Base-by-base conservation (phyloP, 306 rosid genomes). In the Dalbergia oliveri region DNA sequence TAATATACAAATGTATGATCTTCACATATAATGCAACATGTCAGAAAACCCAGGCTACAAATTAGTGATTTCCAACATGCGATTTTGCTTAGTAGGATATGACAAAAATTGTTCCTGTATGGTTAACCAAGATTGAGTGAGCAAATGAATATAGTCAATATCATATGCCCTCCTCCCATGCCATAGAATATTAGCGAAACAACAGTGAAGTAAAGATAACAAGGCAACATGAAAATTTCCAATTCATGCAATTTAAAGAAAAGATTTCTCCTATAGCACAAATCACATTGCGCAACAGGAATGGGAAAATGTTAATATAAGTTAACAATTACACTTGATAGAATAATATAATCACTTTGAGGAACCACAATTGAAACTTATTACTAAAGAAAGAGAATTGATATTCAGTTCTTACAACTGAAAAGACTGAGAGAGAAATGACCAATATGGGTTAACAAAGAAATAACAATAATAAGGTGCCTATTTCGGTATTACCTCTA, bases 41-140 rank as follows among this genome's bases (percentile, higher is more conserved):
- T 60, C 26, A 76, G 15, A 68, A 18, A 82, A 62, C 45, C 65
- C 78, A 69, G 43, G 15, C 34, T 57, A 60, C 53, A 82, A 76
- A 54, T 69, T 33, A 37, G 34, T 53, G 19, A 72, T 72, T 56
- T 54, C 59, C 54, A 72, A 66, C 13, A 83, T 71, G 49, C 21
- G 57, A 39, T 64, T 65, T 47, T 67, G 72, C 13, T 53, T 34
- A 37, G 37, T 18, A 6, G 14, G 58, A 41, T 53, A 59, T 35
- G 67, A 41, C n/a, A 11, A 71, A 56, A 53, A 31, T 44, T 34
- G 62, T 13, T 47, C 53, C 14, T 11, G n/a, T 61, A 43, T 19
- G 43, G 67, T 44, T 51, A 49, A 47, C 77, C 69, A 73, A 34
- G 49, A 41, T n/a, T 43, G 31, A 62, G 58, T 59, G 80, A 61